Conservation (phyloP, 2,329 filamentous ascomycete genomes). For the Microascus cirrosus region DNA sequence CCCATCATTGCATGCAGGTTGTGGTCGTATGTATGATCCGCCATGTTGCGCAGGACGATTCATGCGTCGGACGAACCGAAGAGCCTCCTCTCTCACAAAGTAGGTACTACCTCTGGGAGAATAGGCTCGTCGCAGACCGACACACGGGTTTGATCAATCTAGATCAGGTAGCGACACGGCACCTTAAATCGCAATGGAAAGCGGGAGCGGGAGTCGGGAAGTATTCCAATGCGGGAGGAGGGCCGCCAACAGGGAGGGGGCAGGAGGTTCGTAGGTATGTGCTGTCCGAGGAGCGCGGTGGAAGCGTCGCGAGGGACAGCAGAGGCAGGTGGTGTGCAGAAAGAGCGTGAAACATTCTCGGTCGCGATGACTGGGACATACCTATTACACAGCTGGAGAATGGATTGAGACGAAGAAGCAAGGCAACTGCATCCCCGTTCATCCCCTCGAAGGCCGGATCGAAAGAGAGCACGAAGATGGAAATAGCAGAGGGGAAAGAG, state of each 20-base stretch:
- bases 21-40: slow-evolving; percentile 1
- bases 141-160: background rate
- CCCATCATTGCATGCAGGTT: background rate
- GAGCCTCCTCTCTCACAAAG: background rate
- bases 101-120: slow-evolving; percentile 1
- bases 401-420: background rate
- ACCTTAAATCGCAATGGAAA: background rate
- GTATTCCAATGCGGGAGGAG: background rate
- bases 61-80: slow-evolving; percentile 1
- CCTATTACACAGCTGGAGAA: background rate
- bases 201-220: background rate
- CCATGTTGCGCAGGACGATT: slow-evolving; percentile 2
- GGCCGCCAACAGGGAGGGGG: background rate
- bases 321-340: background rate
- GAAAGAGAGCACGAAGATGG: background rate
- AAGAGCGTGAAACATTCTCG: background rate
- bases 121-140: slow-evolving; percentile 2
- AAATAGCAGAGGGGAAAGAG: background rate
- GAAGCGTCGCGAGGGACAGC: background rate
- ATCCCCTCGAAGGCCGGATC: background rate
- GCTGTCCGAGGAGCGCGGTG: background rate
- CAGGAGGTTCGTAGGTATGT: background rate
- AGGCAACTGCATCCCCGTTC: background rate
- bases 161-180: background rate
- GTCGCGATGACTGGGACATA: background rate